These are phyloP conservation scores for Coemansia sp. DNA, from an alignment of 192 early-diverging fungal genomes.

Conservation along the genomic window DNA sequence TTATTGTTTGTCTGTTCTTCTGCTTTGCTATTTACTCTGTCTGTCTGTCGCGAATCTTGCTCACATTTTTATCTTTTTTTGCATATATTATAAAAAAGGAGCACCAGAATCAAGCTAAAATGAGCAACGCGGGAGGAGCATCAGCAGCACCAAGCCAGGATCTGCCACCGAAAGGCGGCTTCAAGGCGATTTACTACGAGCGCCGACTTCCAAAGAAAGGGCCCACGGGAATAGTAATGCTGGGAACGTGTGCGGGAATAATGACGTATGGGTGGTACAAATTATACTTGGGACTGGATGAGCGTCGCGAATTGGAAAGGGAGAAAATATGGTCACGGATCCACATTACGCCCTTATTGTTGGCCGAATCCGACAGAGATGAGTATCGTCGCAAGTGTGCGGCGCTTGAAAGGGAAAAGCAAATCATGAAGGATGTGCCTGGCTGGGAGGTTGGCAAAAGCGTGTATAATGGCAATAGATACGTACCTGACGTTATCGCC, in stretches of 20 bases:
- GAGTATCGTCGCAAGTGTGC: conserved; percentile 78
- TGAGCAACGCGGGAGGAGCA: conserved; percentile 19
- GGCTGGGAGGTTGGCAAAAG: conserved; percentile 79
- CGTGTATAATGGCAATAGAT: conserved; percentile 88
- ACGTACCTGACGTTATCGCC: conserved; percentile 60
- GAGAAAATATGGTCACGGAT: conserved; percentile 95
- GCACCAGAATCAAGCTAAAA: neutral
- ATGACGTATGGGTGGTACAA: conserved; percentile 84
- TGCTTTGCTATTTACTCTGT: no score
- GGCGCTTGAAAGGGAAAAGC: conserved; percentile 69
- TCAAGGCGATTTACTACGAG: conserved; percentile 83
- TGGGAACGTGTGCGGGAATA: conserved; percentile 69
- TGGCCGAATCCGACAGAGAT: conserved; percentile 94
- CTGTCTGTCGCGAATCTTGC: no score
- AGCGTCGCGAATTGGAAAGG: conserved; percentile 77
- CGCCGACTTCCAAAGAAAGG: conserved; percentile 87
- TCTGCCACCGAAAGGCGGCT: conserved; percentile 57
- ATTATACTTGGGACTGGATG: conserved; percentile 41
- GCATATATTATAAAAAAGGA: no score
- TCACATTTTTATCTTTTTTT: no score
- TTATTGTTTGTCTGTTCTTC: no score
- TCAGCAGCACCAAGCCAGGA: conserved; percentile 30
- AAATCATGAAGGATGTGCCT: conserved; percentile 84
- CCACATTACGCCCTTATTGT: conserved; percentile 84
- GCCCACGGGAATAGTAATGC: conserved; percentile 84